Base-by-base conservation (phyloP, 345 rosid genomes). In the Stellera chamaejasme region DNA sequence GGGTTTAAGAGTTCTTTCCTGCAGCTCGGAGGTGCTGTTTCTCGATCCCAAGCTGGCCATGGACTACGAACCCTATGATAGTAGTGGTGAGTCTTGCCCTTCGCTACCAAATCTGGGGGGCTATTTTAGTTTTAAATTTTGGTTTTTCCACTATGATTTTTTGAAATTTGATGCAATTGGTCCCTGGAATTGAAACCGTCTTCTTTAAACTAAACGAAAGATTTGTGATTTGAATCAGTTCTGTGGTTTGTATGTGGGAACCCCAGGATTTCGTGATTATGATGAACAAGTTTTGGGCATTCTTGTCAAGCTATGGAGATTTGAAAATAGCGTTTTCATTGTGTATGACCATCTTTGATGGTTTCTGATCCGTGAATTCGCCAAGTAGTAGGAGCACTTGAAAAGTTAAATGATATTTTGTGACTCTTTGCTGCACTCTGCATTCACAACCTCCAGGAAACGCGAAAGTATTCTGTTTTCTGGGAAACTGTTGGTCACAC, bases 51-150 rank as follows among this genome's bases (percentile, higher is more conserved):
- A 61, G 61, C 72, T 68, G 75, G 75, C 74, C 52, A 85, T 85
- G 90, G 85, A 85, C 58, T 82, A 73, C 80, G 83, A 82, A 54
- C 71, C 94, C 8, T 80, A 63, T 46, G 94, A 82, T 66, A 85
- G 87, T 79, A 85, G 90, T 58, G 90, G 94, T 82, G 52, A 77
- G 90, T 82, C 23, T 72, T 59, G 36, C 58, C 58, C 32, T 44
- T 51, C 42, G 53, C 36, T 13, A 71, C 62, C 61, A 16, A 16
- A 15, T 48, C 36, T 56, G 45, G 23, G 70, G 25, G 52, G 23
- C 23, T 53, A 8, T 43, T 50, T 43, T 57, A 50, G 45, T 23
- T 27, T 13, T 45, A 45, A 28, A 14, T 10, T 45, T 6, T 4
- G 14, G 42, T 26, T 47, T 19, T 45, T 4, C 0, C 13, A 4